phyloP scores from a whole-genome alignment of 31 red algal species.

The Porphyra umbilicalis region DNA sequence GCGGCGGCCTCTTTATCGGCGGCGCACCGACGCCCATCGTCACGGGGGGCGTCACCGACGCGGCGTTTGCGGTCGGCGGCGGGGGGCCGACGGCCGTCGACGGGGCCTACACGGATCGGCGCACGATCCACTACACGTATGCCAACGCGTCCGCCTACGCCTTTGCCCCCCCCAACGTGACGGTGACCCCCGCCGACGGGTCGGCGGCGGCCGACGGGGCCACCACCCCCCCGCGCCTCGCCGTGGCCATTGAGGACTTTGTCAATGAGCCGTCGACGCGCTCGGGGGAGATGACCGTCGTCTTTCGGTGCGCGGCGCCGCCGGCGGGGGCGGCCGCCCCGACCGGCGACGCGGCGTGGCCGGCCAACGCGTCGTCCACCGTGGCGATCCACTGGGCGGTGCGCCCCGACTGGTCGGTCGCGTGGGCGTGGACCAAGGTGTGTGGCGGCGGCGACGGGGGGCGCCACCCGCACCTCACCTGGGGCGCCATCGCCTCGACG shows the following conservation, averaged over 20 bases:
- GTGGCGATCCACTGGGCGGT: not conserved
- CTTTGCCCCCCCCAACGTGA: not conserved
- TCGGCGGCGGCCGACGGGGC: not conserved
- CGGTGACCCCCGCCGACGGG: not conserved
- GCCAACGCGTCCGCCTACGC: not conserved
- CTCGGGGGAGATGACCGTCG: not conserved
- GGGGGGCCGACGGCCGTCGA: not conserved
- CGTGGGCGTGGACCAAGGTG: not conserved
- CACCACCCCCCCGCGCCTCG: not conserved
- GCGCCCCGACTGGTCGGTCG: not conserved
- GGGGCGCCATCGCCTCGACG: not conserved
- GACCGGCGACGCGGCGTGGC: not conserved
- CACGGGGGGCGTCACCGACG: not conserved
- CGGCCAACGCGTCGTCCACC: not conserved
- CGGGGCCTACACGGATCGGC: not conserved
- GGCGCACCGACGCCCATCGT: not conserved
- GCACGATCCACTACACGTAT: not conserved
- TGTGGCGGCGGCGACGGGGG: not conserved
- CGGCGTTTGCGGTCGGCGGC: not conserved
- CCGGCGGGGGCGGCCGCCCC: not conserved
- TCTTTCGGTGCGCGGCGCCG: not conserved
- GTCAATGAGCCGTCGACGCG: not conserved
- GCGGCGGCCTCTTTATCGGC: not conserved
- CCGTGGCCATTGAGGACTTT: not conserved
- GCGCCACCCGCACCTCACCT: not conserved